A percentile compares a stretch with the other conserved stretches of the same genome.
These are phyloP conservation scores for Neurospora sp. DNA, from an alignment of 2,329 filamentous ascomycete genomes.

Conservation along the genomic window DNA sequence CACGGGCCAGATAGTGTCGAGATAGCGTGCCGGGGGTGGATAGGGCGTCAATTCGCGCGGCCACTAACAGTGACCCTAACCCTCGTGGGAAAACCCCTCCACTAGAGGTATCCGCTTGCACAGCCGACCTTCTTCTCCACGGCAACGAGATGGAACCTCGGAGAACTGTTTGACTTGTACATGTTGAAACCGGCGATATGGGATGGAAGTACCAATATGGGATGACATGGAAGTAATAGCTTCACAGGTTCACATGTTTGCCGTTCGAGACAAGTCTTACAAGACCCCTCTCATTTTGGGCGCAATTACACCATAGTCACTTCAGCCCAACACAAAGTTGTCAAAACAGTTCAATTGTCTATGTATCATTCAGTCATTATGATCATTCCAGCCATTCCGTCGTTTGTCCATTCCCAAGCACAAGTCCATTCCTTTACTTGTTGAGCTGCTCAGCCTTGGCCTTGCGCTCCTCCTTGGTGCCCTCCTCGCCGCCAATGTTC, in stretches of 20 bases:
- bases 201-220: background rate
- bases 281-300: background rate
- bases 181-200: background rate
- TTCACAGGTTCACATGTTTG: background rate
- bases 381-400: background rate
- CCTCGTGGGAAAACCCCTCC: background rate
- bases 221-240: background rate
- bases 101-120: background rate
- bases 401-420: background rate
- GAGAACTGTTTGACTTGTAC: background rate
- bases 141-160: background rate
- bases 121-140: background rate
- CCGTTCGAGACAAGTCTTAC: background rate
- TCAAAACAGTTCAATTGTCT: background rate
- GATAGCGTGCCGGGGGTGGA: background rate
- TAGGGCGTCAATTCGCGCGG: background rate
- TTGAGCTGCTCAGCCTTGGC: slow-evolving; percentile 58
- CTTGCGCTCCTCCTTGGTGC: slow-evolving; percentile 58
- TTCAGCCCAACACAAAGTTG: background rate
- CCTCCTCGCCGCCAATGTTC: slow-evolving; percentile 46
- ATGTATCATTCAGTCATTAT: background rate
- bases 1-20: background rate
- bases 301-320: background rate
- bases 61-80: background rate
- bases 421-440: slow-evolving; percentile 29